These are phyloP conservation scores for Viridothelium virens DNA, from an alignment of 495 filamentous ascomycete species.

Conservation along the genomic window DNA sequence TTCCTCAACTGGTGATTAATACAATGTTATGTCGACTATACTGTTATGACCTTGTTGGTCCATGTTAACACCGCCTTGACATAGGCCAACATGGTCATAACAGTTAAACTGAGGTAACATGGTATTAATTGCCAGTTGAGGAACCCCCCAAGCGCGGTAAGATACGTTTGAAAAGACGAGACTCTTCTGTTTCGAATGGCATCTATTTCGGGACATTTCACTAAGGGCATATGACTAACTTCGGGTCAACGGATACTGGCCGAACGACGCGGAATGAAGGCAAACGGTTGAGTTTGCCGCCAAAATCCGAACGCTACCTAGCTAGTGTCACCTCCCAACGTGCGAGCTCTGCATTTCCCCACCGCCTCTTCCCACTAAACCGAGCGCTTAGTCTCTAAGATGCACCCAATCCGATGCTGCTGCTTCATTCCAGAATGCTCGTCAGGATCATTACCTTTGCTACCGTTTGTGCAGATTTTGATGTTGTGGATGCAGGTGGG, in stretches of 20 bases:
- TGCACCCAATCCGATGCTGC: neutral
- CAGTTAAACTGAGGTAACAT: too few species aligned
- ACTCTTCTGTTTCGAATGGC: too few species aligned
- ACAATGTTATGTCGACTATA: too few species aligned
- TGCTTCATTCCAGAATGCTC: conserved; percentile 1
- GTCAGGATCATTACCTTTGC: neutral
- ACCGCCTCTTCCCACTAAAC: neutral
- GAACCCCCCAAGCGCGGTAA: too few species aligned
- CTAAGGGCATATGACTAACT: too few species aligned
- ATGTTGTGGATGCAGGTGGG: neutral
- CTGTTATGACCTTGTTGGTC: too few species aligned
- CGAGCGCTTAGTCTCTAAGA: neutral
- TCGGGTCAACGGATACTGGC: neutral
- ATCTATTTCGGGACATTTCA: too few species aligned
- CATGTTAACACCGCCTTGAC: too few species aligned
- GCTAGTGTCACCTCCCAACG: neutral
- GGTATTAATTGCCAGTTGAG: too few species aligned
- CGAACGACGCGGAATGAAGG: neutral
- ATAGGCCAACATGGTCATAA: too few species aligned
- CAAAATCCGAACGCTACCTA: neutral
- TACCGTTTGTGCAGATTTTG: neutral
- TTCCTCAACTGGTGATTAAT: too few species aligned
- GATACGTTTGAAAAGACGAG: too few species aligned
- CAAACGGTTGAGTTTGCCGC: conserved; percentile 2
- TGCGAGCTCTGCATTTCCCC: neutral